phyloP scores from a whole-genome alignment of 441 rosid genomes.

The Raphanus hybrid region DNA sequence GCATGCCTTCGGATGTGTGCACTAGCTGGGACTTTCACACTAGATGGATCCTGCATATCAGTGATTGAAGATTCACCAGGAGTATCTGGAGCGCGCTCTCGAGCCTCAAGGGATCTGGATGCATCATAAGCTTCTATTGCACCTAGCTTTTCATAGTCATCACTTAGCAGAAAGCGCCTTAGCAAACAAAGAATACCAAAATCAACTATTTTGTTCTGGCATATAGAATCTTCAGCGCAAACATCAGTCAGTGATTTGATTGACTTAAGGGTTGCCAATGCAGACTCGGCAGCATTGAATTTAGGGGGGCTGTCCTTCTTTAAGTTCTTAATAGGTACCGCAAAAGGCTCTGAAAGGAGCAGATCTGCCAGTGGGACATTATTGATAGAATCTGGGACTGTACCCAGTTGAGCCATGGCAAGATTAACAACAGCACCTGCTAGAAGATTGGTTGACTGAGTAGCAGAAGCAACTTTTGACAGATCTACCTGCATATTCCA shows the following conservation, averaged over 20 bases:
- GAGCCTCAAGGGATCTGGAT: constrained; percentile 71
- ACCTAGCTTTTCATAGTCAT: constrained; percentile 93
- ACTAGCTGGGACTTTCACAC: constrained; percentile 86
- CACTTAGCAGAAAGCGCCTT: constrained; percentile 77
- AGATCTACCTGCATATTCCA: constrained; percentile 80
- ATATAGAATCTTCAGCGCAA: constrained; percentile 71
- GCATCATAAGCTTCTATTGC: constrained; percentile 96
- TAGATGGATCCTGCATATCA: constrained; percentile 57
- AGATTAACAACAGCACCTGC: constrained; percentile 85
- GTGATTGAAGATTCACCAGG: constrained; percentile 52
- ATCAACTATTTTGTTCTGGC: constrained; percentile 70
- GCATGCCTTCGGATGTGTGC: constrained; percentile 95
- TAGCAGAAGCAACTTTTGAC: constrained; percentile 68
- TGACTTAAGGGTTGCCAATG: constrained; percentile 85
- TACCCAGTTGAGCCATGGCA: constrained; percentile 65
- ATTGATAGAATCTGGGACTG: constrained; percentile 53
- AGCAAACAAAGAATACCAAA: constrained; percentile 84
- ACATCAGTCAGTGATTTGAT: constrained; percentile 85
- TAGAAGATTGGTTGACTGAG: constrained; percentile 73
- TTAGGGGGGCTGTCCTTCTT: constrained; percentile 72
- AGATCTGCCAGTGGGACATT: constrained; percentile 79
- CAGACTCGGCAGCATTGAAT: constrained; percentile 86
- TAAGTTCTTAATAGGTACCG: constrained; percentile 61
- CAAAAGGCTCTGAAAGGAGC: constrained; percentile 87
- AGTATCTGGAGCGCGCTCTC: constrained; percentile 52